A percentile compares a stretch with the other conserved stretches of the same genome.
Conservation (phyloP, 768 basidiomycete genomes). For the Polyporus arcularius region DNA sequence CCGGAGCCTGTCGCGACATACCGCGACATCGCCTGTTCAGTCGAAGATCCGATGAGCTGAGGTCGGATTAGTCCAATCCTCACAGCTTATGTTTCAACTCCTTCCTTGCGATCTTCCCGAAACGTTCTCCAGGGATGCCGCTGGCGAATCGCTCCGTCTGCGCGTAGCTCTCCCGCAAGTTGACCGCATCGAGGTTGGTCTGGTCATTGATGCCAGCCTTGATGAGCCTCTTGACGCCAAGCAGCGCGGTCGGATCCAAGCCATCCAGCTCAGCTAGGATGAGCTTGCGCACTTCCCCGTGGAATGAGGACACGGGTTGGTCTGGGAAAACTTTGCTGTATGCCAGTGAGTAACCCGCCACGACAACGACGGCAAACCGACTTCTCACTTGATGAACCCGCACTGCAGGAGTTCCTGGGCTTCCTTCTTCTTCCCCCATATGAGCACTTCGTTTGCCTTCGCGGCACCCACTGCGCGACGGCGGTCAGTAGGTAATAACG, state of each 20-base stretch:
- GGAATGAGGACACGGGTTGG: slow-evolving; percentile 54
- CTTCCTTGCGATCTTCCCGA: slow-evolving; percentile 56
- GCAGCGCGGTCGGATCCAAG: slow-evolving; percentile 56
- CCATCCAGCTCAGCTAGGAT: slow-evolving; percentile 57
- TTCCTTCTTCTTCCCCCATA: slow-evolving; percentile 68
- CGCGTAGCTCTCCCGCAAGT: slow-evolving; percentile 69
- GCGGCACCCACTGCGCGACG: slow-evolving; percentile 59
- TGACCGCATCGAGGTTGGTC: slow-evolving; percentile 63
- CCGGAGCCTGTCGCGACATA: background rate
- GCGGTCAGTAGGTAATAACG: background rate
- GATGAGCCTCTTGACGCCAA: slow-evolving; percentile 55
- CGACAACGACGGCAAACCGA: background rate
- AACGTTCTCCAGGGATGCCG: slow-evolving; percentile 56
- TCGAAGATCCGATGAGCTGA: background rate
- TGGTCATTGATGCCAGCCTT: slow-evolving; percentile 58
- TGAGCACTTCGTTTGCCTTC: slow-evolving; percentile 69
- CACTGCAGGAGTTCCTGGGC: slow-evolving; percentile 57
- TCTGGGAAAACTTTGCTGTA: slow-evolving; percentile 60
- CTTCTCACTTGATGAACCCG: slow-evolving; percentile 64
- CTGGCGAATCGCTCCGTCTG: slow-evolving; percentile 67
- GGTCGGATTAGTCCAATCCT: background rate
- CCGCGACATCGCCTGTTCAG: background rate
- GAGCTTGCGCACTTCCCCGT: slow-evolving; percentile 48
- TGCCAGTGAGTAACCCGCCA: slow-evolving; percentile 4
- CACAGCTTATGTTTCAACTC: slow-evolving; percentile 69